Percentiles rank a stretch among this genome's conserved stretches.
Conservation (phyloP, 345 rosid species). For the Gossypium herbaceum region DNA sequence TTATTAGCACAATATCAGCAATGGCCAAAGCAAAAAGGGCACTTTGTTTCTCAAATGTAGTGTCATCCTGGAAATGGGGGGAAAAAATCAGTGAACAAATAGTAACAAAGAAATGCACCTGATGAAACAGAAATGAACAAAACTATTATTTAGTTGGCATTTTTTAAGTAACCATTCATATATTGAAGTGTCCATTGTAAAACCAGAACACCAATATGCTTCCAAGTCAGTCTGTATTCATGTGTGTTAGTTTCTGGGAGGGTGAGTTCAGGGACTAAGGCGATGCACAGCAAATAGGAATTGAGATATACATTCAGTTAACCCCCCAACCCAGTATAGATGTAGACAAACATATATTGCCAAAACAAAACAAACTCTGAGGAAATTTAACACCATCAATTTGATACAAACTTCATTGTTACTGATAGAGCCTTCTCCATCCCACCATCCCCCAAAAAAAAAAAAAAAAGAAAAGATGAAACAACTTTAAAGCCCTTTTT, state of each 20-base stretch:
- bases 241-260: neutral
- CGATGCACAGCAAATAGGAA: neutral
- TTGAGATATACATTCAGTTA: neutral
- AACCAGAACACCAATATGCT: neutral
- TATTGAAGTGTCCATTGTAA: neutral
- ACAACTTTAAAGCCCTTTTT: neutral
- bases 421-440: neutral
- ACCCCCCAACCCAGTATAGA: neutral
- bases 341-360: neutral
- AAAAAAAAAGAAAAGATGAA: neutral
- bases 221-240: neutral
- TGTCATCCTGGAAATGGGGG: slow-evolving; percentile 58
- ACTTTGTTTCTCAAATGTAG: slow-evolving; percentile 78
- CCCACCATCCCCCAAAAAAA: neutral
- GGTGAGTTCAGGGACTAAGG: neutral
- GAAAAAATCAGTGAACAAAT: neutral
- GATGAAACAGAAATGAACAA: neutral
- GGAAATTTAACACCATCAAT: neutral
- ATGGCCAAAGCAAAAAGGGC: slow-evolving; percentile 64
- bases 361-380: neutral
- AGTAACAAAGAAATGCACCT: slow-evolving; percentile 4
- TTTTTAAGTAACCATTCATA: neutral
- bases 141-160: neutral
- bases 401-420: neutral
- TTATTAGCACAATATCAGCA: slow-evolving; percentile 72